phyloP scores from a whole-genome alignment of 2,329 filamentous ascomycete species.

The Nakataea oryzae region DNA sequence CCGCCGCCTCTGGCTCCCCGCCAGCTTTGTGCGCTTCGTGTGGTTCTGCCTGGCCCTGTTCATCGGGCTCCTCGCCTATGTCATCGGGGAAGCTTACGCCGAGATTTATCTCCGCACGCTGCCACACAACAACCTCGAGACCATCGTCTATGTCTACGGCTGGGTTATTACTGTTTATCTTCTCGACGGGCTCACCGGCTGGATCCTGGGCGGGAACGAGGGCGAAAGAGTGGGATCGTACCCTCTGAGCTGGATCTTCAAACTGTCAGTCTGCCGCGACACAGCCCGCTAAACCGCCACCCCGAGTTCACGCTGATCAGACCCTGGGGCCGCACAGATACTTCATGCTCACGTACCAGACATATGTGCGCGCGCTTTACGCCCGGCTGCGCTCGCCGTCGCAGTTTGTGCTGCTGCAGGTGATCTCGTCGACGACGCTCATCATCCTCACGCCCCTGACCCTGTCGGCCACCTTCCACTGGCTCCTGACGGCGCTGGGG shows the following conservation, averaged over 20 bases:
- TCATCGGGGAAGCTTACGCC: conserved; percentile 58
- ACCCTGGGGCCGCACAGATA: conserved; percentile 30
- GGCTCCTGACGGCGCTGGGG: conserved; percentile 38
- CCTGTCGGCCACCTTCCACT: conserved; percentile 51
- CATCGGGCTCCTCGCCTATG: conserved; percentile 54
- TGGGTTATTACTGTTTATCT: conserved; percentile 59
- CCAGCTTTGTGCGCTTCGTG: conserved; percentile 57
- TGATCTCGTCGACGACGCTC: conserved; percentile 51
- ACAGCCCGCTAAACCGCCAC: conserved; percentile 4
- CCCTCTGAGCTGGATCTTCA: conserved; percentile 61
- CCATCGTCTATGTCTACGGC: conserved; percentile 59
- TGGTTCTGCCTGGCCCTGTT: conserved; percentile 58
- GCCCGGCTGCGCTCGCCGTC: conserved; percentile 54
- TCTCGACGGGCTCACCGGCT: conserved; percentile 53
- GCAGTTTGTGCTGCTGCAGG: conserved; percentile 56
- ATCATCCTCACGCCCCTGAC: conserved; percentile 54
- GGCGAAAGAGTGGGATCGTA: conserved; percentile 60
- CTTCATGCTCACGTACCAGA: conserved; percentile 61
- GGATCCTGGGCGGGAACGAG: conserved; percentile 55
- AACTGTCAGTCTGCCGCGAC: conserved; percentile 39
- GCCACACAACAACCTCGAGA: conserved; percentile 56
- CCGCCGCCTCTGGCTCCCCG: conserved; percentile 47
- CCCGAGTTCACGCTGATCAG: not conserved
- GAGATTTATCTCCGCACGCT: conserved; percentile 58
- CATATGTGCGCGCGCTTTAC: conserved; percentile 59